Base-by-base conservation (phyloP, 1,284 basidiomycete genomes). In the Clitocybe nebularis region DNA sequence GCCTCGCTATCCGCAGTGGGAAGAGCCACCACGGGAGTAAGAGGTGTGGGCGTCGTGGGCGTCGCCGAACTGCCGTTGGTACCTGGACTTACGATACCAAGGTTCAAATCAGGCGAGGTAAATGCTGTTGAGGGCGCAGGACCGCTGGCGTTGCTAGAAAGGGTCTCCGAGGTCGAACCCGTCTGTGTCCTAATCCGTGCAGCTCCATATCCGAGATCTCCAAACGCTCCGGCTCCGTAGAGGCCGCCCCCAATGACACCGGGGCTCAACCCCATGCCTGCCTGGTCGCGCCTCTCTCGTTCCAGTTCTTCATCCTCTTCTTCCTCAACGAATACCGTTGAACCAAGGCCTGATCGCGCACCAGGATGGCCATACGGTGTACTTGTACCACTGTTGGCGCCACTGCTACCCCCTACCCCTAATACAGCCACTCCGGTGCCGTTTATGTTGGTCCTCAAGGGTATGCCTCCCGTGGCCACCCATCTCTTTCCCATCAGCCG, bases 221-320 rank as follows among this genome's bases (percentile, higher is more conserved):
- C 39, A 33, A 37, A 48, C 19, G 41, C 4, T 16, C 32, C 33
- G 24, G 39, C 16, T 26, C 34, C 14, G 14, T 54, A 57, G 11
- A 54, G 40, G 20, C 53, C 53, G 20, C 56, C 54, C 24, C 61
- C 62, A 44, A 65, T 62, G 14, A 64, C 53, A 16, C 61, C 58
- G 17, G 59, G 52, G 32, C 53, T 50, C n/a, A 50, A 23, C 23
- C 48, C 49, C 26, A 45, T 28, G 14, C 52, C 53, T 1, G 25
- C 36, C 20, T 49, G 46, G 33, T 54, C 55, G 47, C 38, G 48
- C 32, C 58, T 58, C 51, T 79, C 72, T 59, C 73, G 61, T 60
- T 81, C 77, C 38, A 79, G 68, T 29, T 74, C 67, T 39, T 82
- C 83, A 24, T 87, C 84, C 49, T 88, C 85, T 11, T 87, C 83